Evolutionary conservation across 331 rosid species (phyloP), one percentile per base, ranked within the genome.

Genomic region (Spiraea crenata): DNA sequence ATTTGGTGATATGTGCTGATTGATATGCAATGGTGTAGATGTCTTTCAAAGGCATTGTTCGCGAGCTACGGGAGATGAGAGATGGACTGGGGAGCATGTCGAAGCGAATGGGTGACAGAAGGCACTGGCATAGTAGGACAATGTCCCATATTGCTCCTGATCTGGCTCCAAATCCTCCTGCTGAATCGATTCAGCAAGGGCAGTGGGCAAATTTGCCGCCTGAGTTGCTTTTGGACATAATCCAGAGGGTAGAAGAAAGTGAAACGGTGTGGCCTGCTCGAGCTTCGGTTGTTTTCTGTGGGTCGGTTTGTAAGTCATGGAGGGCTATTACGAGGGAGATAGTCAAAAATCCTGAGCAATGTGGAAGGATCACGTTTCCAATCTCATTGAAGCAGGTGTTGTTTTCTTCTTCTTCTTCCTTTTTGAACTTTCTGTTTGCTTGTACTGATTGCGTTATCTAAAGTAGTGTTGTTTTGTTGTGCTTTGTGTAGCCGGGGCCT

Each of bases 291-390:
- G 80, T 91, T 35, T 77, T 7, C 55, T 88, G 97, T 80, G 95
- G 88, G 76, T 91, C 95, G 0, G 97, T 91, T 34, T 91, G 97
- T 77, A 91, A 80, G 82, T 88, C 97, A 7, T 91, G 97, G 97
- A 86, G 97, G 73, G 82, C 58, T 5, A 67, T 83, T 66, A 82
- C 88, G 0, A 75, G 76, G 73, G 95, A 88, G 78, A 81, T 88
- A 31, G 88, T 85, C 38, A 82, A 79, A 76, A 83, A 90, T 72
- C 97, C 92, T 17, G 97, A 91, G 81, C 89, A 83, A 75, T 86
- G 91, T 40, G 95, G 91, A 72, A 88, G 91, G 84, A 75, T 91
- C 74, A 91, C 97, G 20, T 86, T 91, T 83, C 97, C 97, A 44
- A 85, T 91, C 77, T 91, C 97, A 35, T 69, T 91, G 84, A 91